Evolutionary conservation across 2,329 filamentous ascomycete genomes (phyloP).

Genomic region (Xylaria sp.): DNA sequence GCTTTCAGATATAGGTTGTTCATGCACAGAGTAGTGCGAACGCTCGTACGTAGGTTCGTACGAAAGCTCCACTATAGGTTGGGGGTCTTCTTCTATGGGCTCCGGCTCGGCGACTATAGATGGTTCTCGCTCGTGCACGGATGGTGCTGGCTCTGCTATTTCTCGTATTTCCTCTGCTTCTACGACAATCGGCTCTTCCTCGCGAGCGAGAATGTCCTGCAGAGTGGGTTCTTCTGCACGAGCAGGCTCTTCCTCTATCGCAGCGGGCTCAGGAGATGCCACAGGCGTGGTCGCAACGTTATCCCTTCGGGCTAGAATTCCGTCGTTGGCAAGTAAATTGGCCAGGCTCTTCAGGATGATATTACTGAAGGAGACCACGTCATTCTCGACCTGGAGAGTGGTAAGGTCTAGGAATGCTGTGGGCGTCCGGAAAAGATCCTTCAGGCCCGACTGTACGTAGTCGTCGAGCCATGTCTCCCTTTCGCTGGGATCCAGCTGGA

Average conservation of each 20-base stretch:
- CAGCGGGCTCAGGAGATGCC: slow-evolving; percentile 9
- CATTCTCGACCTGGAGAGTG: slow-evolving; percentile 20
- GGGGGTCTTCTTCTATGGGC: not conserved
- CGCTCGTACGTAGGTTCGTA: not conserved
- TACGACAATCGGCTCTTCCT: slow-evolving; percentile 1
- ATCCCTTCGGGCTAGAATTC: slow-evolving; percentile 1
- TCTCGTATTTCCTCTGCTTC: not conserved
- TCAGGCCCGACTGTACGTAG: slow-evolving; percentile 32
- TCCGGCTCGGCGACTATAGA: not conserved
- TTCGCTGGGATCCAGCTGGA: slow-evolving; percentile 23
- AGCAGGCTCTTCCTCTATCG: slow-evolving; percentile 14
- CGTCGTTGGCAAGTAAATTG: slow-evolving; percentile 25
- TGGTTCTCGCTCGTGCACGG: not conserved
- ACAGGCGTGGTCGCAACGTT: not conserved
- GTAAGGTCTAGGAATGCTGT: slow-evolving; percentile 33
- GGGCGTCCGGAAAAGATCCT: slow-evolving; percentile 27
- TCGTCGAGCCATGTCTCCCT: slow-evolving; percentile 34
- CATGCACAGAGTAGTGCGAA: not conserved
- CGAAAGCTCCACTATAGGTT: not conserved
- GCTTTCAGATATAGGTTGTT: not conserved
- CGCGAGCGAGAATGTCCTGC: not conserved
- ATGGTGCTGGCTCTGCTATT: not conserved
- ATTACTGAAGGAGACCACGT: slow-evolving; percentile 34
- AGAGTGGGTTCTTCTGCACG: not conserved
- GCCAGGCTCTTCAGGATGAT: slow-evolving; percentile 36